These are phyloP conservation scores for Tillandsia leiboldiana DNA, from an alignment of 176 grass and related monocot genomes.

Conservation along the genomic window DNA sequence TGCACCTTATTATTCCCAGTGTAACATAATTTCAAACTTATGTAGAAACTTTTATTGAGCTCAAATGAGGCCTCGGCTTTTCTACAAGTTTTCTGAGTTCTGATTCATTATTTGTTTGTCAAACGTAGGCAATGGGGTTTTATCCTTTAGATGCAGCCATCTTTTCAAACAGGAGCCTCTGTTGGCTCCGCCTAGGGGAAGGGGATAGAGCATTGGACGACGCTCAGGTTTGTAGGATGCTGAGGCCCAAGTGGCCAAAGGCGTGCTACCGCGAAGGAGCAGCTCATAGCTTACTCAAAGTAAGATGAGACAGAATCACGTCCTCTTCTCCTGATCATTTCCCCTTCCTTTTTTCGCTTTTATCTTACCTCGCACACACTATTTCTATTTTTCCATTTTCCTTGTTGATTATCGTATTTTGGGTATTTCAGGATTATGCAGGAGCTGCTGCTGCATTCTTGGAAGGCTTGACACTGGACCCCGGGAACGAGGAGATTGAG, in stretches of 20 bases:
- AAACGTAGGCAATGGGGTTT: too few relatives aligned
- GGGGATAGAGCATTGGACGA: conserved; percentile 20
- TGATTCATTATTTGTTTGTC: too few relatives aligned
- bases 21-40: too few relatives aligned
- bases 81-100: too few relatives aligned
- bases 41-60: too few relatives aligned
- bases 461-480: conserved; percentile 23
- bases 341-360: too few relatives aligned
- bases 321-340: too few relatives aligned
- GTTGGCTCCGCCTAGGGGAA: conserved; percentile 26
- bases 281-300: conserved; percentile 38
- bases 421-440: conserved; percentile 28
- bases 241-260: conserved; percentile 27
- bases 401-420: background rate
- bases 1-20: too few relatives aligned
- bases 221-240: conserved; percentile 19
- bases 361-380: too few relatives aligned
- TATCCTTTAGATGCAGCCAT: conserved; percentile 10
- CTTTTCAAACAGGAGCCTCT: conserved; percentile 35
- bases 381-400: background rate
- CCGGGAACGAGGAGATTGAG: conserved; percentile 17
- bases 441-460: conserved; percentile 20
- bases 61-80: too few relatives aligned
- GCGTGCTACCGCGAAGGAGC: conserved; percentile 29
- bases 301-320: background rate